A percentile compares a stretch with the other conserved stretches of the same genome.
phyloP scores from a whole-genome alignment of 345 rosid species.

The Syzygium aromaticum region DNA sequence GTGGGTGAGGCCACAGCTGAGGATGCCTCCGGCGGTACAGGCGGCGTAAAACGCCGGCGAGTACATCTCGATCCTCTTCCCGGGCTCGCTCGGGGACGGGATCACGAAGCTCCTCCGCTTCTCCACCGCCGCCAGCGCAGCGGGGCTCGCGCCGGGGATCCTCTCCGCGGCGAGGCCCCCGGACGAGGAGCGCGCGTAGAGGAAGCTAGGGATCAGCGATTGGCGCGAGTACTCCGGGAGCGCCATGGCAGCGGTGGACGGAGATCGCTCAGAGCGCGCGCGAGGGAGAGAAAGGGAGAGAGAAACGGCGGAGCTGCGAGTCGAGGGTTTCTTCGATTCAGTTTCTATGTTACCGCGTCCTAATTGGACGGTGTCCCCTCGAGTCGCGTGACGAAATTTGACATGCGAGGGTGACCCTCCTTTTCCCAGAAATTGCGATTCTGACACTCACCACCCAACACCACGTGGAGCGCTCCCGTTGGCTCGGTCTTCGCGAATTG shows the following conservation, averaged over 20 bases:
- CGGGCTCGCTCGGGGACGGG: constrained; percentile 62
- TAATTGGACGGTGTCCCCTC: not conserved
- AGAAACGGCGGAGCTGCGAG: not conserved
- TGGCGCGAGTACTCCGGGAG: constrained; percentile 28
- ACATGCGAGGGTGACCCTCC: not conserved
- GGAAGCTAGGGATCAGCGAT: constrained; percentile 59
- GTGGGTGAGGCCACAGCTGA: constrained; percentile 97
- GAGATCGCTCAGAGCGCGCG: not conserved
- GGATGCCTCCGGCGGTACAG: constrained; percentile 77
- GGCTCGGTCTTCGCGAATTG: too few relatives aligned
- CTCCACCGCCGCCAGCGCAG: not conserved
- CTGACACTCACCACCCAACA: not conserved
- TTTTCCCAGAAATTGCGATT: not conserved
- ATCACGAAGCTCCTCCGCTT: constrained; percentile 18
- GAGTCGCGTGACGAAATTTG: not conserved
- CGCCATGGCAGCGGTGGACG: constrained; percentile 27
- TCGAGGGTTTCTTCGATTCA: not conserved
- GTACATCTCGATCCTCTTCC: constrained; percentile 73
- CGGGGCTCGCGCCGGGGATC: constrained; percentile 3
- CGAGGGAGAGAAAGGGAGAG: not conserved
- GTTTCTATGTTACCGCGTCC: not conserved
- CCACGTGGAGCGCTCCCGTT: too few relatives aligned
- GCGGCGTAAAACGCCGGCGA: constrained; percentile 89
- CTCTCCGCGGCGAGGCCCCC: constrained; percentile 23
- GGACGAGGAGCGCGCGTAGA: constrained; percentile 44